Conservation (phyloP, 1,139 yeast species). For the Eremothecium cymbalariae region DNA sequence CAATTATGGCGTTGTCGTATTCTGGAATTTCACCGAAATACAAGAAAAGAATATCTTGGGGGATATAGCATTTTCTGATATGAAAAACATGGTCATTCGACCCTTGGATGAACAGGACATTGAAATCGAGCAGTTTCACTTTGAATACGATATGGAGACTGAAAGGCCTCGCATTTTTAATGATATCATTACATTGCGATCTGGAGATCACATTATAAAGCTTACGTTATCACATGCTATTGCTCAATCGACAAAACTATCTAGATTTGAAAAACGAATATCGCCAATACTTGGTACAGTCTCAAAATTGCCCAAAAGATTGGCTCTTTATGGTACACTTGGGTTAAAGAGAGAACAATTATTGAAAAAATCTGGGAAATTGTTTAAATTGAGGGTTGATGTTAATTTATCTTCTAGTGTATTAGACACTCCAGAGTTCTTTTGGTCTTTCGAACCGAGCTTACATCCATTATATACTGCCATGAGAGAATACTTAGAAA, state of each 20-base stretch:
- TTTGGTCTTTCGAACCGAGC: slow-evolving; percentile 96
- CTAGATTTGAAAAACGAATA: slow-evolving; percentile 87
- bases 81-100: slow-evolving; percentile 46
- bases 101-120: slow-evolving; percentile 85
- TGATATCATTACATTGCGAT: slow-evolving; percentile 84
- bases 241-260: slow-evolving; percentile 89
- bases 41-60: slow-evolving; percentile 93
- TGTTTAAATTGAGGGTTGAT: slow-evolving; percentile 85
- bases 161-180: slow-evolving; percentile 85
- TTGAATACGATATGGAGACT: slow-evolving; percentile 75
- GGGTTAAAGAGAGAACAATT: slow-evolving; percentile 75
- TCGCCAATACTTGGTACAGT: slow-evolving; percentile 76
- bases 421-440: slow-evolving; percentile 89
- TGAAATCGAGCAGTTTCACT: slow-evolving; percentile 91
- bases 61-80: slow-evolving; percentile 61
- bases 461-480: slow-evolving; percentile 86
- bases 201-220: slow-evolving; percentile 89
- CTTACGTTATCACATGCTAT: slow-evolving; percentile 92
- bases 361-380: slow-evolving; percentile 77
- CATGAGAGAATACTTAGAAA: slow-evolving; percentile 84
- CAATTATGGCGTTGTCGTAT: slow-evolving; percentile 88
- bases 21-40: slow-evolving; percentile 90
- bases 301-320: slow-evolving; percentile 75
- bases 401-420: slow-evolving; percentile 87
- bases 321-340: slow-evolving; percentile 82